phyloP scores from a whole-genome alignment of 441 rosid species.

The Cnidoscolus chayamansa region DNA sequence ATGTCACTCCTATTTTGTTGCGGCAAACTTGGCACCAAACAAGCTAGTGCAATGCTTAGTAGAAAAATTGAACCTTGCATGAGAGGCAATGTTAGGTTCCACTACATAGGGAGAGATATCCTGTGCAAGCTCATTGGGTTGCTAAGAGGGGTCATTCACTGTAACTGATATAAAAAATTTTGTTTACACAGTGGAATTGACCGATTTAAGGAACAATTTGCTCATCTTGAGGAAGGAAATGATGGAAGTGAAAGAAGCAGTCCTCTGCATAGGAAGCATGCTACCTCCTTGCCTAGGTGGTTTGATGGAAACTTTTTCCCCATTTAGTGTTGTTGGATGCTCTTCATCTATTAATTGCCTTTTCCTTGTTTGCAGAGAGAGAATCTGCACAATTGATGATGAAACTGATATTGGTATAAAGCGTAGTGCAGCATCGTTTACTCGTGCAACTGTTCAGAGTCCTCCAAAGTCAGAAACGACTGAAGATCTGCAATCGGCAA shows the following conservation, averaged over 20 bases:
- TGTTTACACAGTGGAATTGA: conserved; percentile 65
- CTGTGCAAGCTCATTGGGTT: not conserved
- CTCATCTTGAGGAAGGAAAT: conserved; percentile 75
- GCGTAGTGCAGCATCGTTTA: conserved; percentile 35
- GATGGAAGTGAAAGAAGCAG: conserved; percentile 53
- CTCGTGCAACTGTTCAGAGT: conserved; percentile 43
- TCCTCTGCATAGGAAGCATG: conserved; percentile 70
- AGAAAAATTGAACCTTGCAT: not conserved
- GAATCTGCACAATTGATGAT: conserved; percentile 53
- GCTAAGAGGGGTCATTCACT: not conserved
- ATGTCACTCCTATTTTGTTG: not conserved
- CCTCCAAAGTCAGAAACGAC: conserved; percentile 39
- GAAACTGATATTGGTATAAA: conserved; percentile 38
- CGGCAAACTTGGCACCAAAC: not conserved
- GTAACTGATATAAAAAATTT: conserved; percentile 11
- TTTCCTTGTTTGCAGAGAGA: conserved; percentile 48
- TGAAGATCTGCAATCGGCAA: conserved; percentile 34
- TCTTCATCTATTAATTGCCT: conserved; percentile 4
- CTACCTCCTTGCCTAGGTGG: conserved; percentile 92
- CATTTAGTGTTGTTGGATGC: not conserved
- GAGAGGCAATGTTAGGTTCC: not conserved
- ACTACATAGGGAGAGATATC: not conserved
- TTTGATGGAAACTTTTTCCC: conserved; percentile 7
- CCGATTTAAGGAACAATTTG: conserved; percentile 83
- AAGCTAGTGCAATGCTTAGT: not conserved